A percentile compares a stretch with the other conserved stretches of the same genome.
Conservation (phyloP, 2,329 filamentous ascomycete species). For the Diaporthe helianthi region DNA sequence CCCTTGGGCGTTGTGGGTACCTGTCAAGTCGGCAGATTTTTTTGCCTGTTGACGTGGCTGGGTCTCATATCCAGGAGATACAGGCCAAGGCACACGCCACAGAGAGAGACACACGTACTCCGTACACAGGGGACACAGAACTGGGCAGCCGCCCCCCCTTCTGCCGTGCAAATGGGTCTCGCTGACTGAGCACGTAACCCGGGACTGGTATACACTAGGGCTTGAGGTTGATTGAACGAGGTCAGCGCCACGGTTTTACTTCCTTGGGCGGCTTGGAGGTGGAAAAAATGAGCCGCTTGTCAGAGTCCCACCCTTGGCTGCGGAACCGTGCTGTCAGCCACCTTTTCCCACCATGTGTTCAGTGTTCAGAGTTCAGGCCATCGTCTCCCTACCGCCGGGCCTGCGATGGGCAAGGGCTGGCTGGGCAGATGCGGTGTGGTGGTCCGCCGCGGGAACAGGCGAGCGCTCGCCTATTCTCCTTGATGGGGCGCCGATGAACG, state of each 20-base stretch:
- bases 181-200: slow-evolving; percentile 1
- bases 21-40: slow-evolving; percentile 34
- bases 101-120: not conserved
- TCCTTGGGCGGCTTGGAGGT: not conserved
- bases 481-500: slow-evolving; percentile 25
- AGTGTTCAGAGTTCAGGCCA: slow-evolving; percentile 3
- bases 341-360: slow-evolving; percentile 31
- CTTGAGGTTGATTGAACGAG: not conserved
- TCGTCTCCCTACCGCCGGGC: not conserved
- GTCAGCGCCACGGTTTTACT: slow-evolving; percentile 19
- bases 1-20: slow-evolving; percentile 23
- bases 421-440: slow-evolving; percentile 15
- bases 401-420: not conserved
- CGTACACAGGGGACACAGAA: not conserved
- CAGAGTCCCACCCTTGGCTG: not conserved
- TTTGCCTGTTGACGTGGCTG: slow-evolving; percentile 28
- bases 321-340: slow-evolving; percentile 31
- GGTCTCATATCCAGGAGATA: slow-evolving; percentile 3
- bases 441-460: slow-evolving; percentile 18
- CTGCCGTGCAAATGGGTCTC: not conserved
- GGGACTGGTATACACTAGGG: slow-evolving; percentile 20
- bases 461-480: slow-evolving; percentile 27
- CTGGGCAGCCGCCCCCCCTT: not conserved
- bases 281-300: not conserved
- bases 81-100: not conserved